These are phyloP conservation scores for Picochlorum sp. DNA, from an alignment of 139 green algal genomes.

Conservation along the genomic window DNA sequence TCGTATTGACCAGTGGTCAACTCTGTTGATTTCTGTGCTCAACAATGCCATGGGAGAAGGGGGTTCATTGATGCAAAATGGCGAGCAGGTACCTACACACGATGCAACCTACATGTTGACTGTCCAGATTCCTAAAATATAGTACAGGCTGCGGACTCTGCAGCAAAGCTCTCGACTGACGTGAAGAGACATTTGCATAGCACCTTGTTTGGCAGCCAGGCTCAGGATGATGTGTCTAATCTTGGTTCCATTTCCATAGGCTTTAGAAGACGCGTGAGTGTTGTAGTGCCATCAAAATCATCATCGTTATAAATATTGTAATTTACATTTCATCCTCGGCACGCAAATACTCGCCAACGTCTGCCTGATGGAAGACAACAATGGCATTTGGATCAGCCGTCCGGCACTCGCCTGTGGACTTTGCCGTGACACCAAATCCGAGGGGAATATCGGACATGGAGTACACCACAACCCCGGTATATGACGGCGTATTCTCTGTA, in stretches of 20 bases:
- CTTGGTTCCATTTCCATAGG: constrained; percentile 1
- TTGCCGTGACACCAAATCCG: constrained; percentile 90
- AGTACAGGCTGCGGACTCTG: background rate
- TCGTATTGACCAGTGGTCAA: constrained; percentile 8
- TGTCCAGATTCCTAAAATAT: background rate
- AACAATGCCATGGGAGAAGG: constrained; percentile 23
- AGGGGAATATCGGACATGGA: constrained; percentile 91
- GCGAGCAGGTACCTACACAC: constrained; percentile 9
- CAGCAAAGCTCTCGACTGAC: background rate
- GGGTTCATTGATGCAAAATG: constrained; percentile 16
- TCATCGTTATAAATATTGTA: background rate
- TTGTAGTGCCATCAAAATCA: constrained; percentile 11
- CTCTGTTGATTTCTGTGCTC: constrained; percentile 18
- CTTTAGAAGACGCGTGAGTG: constrained; percentile 20
- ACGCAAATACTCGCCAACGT: constrained; percentile 80
- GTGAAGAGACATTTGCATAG: background rate
- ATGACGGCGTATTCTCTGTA: constrained; percentile 87
- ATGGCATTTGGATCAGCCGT: constrained; percentile 83
- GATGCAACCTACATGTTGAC: constrained; percentile 23
- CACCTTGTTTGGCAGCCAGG: background rate
- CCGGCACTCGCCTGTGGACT: constrained; percentile 85
- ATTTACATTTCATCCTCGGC: constrained; percentile 52
- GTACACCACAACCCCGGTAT: constrained; percentile 77
- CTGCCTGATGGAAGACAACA: constrained; percentile 90
- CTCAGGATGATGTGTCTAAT: constrained; percentile 3